Evolutionary conservation across 1,284 basidiomycete species (phyloP).

Genomic region (Papiliotrema laurentii): DNA sequence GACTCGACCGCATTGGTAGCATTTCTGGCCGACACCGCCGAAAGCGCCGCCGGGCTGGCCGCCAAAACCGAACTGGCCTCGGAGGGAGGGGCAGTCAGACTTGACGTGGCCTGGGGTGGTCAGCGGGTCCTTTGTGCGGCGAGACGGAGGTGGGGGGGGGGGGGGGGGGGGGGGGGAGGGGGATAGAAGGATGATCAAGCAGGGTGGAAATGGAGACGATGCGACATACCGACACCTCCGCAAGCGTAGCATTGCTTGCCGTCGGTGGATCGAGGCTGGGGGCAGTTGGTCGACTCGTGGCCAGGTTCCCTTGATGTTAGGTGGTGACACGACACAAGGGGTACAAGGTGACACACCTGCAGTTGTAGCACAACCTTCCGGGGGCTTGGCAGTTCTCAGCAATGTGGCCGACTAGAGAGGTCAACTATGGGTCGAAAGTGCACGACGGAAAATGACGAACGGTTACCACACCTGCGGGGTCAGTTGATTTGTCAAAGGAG

Average conservation of each 20-base stretch:
- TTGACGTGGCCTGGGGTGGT: conserved; percentile 49
- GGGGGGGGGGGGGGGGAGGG: too few species aligned
- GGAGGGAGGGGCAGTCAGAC: conserved; percentile 79
- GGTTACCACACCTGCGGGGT: conserved; percentile 34
- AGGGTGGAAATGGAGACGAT: neutral
- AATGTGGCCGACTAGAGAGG: conserved; percentile 69
- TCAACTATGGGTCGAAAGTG: neutral
- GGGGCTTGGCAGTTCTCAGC: conserved; percentile 83
- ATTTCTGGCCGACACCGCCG: conserved; percentile 60
- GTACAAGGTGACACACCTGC: conserved; percentile 50
- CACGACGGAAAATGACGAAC: conserved; percentile 18
- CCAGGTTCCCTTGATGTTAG: conserved; percentile 58
- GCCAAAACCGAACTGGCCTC: conserved; percentile 50
- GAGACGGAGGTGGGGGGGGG: too few species aligned
- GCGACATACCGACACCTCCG: conserved; percentile 67
- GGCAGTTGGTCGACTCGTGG: conserved; percentile 82
- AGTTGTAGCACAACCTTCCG: conserved; percentile 86
- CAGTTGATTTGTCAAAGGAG: neutral
- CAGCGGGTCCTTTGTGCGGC: too few species aligned
- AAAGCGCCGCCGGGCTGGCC: conserved; percentile 4
- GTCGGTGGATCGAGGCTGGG: conserved; percentile 68
- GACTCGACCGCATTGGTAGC: conserved; percentile 55
- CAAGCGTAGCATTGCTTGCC: conserved; percentile 78
- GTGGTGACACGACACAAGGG: neutral
- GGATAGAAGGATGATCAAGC: too few species aligned